Percentiles rank a stretch among this genome's conserved stretches.
These are phyloP conservation scores for Eimeria praecox DNA, from an alignment of 169 alveolate genomes.

Conservation along the genomic window DNA sequence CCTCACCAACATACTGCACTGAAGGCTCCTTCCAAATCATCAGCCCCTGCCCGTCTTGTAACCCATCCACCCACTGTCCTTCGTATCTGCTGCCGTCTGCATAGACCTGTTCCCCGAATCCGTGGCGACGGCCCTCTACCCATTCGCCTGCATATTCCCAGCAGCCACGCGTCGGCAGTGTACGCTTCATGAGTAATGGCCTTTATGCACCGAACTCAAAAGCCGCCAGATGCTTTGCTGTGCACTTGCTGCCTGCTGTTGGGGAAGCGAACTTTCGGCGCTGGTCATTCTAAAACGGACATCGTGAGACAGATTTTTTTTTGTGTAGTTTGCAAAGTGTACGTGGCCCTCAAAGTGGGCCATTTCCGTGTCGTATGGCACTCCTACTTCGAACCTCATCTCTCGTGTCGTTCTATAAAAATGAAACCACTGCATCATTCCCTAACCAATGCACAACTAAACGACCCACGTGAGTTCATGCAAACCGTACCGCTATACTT, in stretches of 20 bases:
- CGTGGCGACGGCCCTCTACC: slow-evolving; percentile 57
- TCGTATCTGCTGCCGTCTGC: slow-evolving; percentile 67
- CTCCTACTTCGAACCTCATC: background rate
- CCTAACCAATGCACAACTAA: background rate
- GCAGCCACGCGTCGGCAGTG: background rate
- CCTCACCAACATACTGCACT: slow-evolving; percentile 67
- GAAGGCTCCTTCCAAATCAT: slow-evolving; percentile 60
- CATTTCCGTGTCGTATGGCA: background rate
- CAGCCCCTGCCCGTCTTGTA: slow-evolving; percentile 67
- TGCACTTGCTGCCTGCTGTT: too few relatives aligned
- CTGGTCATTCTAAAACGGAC: too few relatives aligned
- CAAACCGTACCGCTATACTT: slow-evolving; percentile 13
- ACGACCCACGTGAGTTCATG: background rate
- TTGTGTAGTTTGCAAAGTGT: too few relatives aligned
- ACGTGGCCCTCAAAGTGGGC: too few relatives aligned
- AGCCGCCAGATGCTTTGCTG: background rate
- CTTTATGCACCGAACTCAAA: background rate
- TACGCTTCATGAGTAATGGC: background rate
- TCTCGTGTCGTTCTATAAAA: background rate
- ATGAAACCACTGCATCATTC: background rate
- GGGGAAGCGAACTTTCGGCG: too few relatives aligned
- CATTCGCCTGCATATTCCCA: slow-evolving; percentile 6
- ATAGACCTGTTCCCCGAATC: slow-evolving; percentile 55
- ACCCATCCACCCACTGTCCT: slow-evolving; percentile 70
- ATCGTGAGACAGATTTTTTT: too few relatives aligned